These are phyloP conservation scores for Eucalyptus polybractea DNA, from an alignment of 345 rosid species.

Conservation along the genomic window DNA sequence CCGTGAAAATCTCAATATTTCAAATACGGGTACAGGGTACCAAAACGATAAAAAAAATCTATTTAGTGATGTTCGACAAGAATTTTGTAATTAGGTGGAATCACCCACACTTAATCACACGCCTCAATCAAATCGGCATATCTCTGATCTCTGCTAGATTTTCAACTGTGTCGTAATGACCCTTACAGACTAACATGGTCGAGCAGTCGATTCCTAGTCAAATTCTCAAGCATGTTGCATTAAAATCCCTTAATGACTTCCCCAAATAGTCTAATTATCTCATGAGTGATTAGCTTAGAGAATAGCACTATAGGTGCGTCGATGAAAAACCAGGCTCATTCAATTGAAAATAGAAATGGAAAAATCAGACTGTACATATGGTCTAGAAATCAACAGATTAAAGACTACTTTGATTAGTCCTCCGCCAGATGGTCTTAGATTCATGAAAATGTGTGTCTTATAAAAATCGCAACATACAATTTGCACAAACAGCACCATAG, in stretches of 20 bases:
- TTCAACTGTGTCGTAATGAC: rapidly evolving
- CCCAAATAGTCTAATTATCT: too few species aligned
- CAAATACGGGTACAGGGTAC: rapidly evolving
- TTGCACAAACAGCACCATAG: background rate
- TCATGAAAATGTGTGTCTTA: too few species aligned
- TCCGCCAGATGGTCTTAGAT: rapidly evolving
- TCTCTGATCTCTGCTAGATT: rapidly evolving
- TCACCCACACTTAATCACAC: too few species aligned
- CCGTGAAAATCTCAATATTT: rapidly evolving
- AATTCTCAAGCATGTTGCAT: too few species aligned
- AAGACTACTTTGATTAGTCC: too few species aligned
- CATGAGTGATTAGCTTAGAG: rapidly evolving
- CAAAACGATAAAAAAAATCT: rapidly evolving
- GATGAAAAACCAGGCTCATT: rapidly evolving
- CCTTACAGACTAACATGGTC: rapidly evolving
- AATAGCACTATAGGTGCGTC: too few species aligned
- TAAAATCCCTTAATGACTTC: rapidly evolving
- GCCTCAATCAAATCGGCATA: rapidly evolving
- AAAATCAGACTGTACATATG: rapidly evolving
- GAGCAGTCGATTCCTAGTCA: rapidly evolving
- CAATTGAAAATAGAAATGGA: rapidly evolving
- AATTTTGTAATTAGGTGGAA: too few species aligned
- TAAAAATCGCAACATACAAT: too few species aligned
- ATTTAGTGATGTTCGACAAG: rapidly evolving
- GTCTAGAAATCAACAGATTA: too few species aligned